Evolutionary conservation across 2,329 filamentous ascomycete genomes (phyloP).

Genomic region (Fusarium sp.): DNA sequence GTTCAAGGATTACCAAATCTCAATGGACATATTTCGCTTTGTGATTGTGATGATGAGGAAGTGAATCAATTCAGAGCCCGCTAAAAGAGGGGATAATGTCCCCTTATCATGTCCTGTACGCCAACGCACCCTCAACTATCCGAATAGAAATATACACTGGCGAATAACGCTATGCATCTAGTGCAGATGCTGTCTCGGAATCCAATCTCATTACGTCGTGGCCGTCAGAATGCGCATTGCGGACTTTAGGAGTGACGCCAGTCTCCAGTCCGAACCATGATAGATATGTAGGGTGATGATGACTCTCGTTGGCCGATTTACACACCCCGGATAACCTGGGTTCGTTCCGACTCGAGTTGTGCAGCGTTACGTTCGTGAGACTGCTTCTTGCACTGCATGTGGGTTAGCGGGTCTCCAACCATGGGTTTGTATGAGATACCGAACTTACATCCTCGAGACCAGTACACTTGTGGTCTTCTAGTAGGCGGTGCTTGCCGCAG

Average conservation of each 20-base stretch:
- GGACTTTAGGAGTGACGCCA: constrained; percentile 31
- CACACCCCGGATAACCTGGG: constrained; percentile 91
- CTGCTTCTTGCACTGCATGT: constrained; percentile 86
- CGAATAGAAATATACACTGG: constrained; percentile 39
- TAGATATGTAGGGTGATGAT: neutral
- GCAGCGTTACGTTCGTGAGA: constrained; percentile 93
- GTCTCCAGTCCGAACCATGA: constrained; percentile 15
- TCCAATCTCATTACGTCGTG: constrained; percentile 42
- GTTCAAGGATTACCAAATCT: neutral
- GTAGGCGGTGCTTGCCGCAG: constrained; percentile 91
- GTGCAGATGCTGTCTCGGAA: constrained; percentile 28
- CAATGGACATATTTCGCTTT: neutral
- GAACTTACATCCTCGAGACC: constrained; percentile 84
- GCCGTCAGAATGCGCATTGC: constrained; percentile 30
- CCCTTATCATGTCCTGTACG: constrained; percentile 40
- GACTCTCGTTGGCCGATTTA: constrained; percentile 53
- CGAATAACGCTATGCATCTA: constrained; percentile 35
- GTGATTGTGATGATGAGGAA: constrained; percentile 20
- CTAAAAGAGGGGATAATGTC: constrained; percentile 25
- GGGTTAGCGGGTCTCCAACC: neutral
- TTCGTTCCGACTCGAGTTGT: constrained; percentile 91
- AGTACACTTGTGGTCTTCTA: constrained; percentile 93
- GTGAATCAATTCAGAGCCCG: constrained; percentile 38
- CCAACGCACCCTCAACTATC: constrained; percentile 38
- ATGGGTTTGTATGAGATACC: neutral